These are phyloP conservation scores for Copromyces sp. DNA, from an alignment of 495 filamentous ascomycete genomes.

Conservation along the genomic window DNA sequence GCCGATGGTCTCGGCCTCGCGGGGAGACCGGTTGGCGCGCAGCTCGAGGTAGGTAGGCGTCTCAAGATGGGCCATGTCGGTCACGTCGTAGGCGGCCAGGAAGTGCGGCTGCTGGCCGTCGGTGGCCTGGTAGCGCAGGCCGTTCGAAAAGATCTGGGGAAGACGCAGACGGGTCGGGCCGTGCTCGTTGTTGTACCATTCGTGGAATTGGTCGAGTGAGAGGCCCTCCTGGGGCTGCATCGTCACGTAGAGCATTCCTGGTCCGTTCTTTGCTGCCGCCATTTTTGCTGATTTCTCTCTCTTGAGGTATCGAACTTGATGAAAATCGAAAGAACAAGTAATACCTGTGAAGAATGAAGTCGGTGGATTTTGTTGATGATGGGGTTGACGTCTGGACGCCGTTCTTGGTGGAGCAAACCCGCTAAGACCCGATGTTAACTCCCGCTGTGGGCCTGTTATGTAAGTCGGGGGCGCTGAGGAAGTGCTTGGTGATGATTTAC, in stretches of 20 bases:
- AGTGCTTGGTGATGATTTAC: not conserved
- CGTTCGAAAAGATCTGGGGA: constrained; percentile 58
- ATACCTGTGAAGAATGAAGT: not conserved
- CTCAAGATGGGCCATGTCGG: constrained; percentile 56
- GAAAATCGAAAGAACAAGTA: not conserved
- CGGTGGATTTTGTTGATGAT: not conserved
- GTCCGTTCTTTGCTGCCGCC: constrained; percentile 13
- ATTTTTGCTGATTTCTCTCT: constrained; percentile 8
- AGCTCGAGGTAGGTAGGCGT: constrained; percentile 58
- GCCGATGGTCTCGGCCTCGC: constrained; percentile 65
- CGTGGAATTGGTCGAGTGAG: constrained; percentile 62
- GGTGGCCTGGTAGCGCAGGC: constrained; percentile 63
- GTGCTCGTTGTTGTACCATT: constrained; percentile 89
- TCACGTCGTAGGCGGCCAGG: constrained; percentile 72
- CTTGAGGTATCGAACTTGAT: not conserved
- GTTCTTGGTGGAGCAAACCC: not conserved
- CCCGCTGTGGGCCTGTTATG: not conserved
- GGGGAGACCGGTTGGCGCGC: constrained; percentile 56
- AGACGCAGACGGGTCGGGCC: constrained; percentile 66
- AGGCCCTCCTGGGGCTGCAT: constrained; percentile 61
- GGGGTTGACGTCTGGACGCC: not conserved
- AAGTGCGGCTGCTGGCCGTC: constrained; percentile 55
- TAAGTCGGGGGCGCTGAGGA: not conserved
- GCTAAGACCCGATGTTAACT: not conserved
- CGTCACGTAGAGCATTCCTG: constrained; percentile 67